phyloP scores from a whole-genome alignment of 139 green algal genomes.

The Desmodesmus armatus region DNA sequence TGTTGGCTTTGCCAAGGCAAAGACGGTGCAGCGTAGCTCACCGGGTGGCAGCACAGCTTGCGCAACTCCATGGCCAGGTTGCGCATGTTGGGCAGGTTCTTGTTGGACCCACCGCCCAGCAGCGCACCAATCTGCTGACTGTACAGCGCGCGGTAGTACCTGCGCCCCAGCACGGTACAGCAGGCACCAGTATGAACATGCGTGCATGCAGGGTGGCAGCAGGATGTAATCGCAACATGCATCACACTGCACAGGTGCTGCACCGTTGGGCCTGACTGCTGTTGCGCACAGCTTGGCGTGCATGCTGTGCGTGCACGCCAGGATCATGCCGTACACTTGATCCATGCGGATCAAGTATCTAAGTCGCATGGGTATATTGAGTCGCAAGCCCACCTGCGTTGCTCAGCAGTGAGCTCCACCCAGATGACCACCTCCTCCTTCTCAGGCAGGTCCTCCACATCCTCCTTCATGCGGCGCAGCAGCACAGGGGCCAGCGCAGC shows the following conservation, averaged over 20 bases:
- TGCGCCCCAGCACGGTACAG: too few relatives aligned
- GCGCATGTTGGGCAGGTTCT: constrained; percentile 81
- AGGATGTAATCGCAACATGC: neutral
- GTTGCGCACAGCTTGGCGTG: neutral
- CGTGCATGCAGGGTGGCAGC: neutral
- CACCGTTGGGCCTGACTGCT: too few relatives aligned
- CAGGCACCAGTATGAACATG: neutral
- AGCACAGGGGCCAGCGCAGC: constrained; percentile 84
- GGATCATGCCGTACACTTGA: neutral
- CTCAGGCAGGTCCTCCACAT: constrained; percentile 95
- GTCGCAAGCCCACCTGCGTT: constrained; percentile 61
- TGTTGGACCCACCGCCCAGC: constrained; percentile 61
- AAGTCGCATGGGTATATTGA: too few relatives aligned
- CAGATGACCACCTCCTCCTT: constrained; percentile 96
- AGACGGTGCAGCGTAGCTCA: constrained; percentile 24
- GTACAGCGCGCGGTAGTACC: constrained; percentile 62
- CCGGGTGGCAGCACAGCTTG: constrained; percentile 96
- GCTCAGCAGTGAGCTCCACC: constrained; percentile 88
- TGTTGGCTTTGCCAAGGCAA: neutral
- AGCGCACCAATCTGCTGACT: constrained; percentile 72
- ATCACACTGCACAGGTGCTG: neutral
- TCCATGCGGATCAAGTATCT: too few relatives aligned
- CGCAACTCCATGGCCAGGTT: constrained; percentile 97
- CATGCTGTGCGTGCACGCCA: neutral
- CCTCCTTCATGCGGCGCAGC: constrained; percentile 97